phyloP scores from a whole-genome alignment of 2,329 filamentous ascomycete genomes.

The Fusarium sp. region DNA sequence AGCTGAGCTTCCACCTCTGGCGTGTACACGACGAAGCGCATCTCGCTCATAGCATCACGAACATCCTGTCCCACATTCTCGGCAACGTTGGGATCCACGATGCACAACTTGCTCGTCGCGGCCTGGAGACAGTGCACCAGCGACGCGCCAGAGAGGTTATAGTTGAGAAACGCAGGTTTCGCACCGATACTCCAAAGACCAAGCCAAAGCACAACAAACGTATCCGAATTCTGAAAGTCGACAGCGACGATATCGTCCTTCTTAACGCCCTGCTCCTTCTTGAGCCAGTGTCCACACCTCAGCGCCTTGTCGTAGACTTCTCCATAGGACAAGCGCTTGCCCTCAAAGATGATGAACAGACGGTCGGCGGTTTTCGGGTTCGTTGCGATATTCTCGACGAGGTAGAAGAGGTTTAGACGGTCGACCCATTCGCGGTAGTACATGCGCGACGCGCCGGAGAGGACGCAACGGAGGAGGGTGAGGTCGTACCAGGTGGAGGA shows the following conservation, averaged over 20 bases:
- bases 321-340: constrained; percentile 78
- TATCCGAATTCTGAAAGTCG: constrained; percentile 84
- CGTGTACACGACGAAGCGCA: constrained; percentile 73
- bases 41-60: constrained; percentile 58
- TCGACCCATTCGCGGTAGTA: constrained; percentile 66
- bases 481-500: constrained; percentile 75
- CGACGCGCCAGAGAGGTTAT: constrained; percentile 79
- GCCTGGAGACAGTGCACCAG: constrained; percentile 80
- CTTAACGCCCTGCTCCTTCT: constrained; percentile 70
- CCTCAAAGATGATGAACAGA: constrained; percentile 75
- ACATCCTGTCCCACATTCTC: constrained; percentile 69
- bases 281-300: constrained; percentile 82
- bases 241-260: constrained; percentile 83
- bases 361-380: constrained; percentile 62
- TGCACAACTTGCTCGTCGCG: constrained; percentile 73
- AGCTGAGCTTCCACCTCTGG: constrained; percentile 68
- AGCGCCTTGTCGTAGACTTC: constrained; percentile 78
- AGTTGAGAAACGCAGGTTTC: constrained; percentile 88
- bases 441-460: constrained; percentile 59
- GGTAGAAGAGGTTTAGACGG: constrained; percentile 79
- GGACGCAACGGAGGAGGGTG: constrained; percentile 66
- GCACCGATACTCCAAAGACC: constrained; percentile 88
- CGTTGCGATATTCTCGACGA: constrained; percentile 75
- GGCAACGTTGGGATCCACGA: constrained; percentile 75
- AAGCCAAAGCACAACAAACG: constrained; percentile 80